Evolutionary conservation across 805 yeast species (phyloP), one percentile per base, ranked within the genome.

Genomic region (Metschnikowia gruessii): DNA sequence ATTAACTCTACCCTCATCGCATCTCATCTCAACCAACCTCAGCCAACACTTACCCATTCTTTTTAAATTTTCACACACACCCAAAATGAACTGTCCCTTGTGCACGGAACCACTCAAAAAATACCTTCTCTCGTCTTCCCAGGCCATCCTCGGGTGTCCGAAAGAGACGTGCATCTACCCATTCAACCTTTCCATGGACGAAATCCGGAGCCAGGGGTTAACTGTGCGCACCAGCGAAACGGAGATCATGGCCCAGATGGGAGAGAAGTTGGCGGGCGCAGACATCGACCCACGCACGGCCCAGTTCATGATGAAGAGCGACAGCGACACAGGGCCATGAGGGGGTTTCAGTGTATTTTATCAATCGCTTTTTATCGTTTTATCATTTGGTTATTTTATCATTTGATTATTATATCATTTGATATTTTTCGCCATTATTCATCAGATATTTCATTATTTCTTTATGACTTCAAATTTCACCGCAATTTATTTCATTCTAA

Each of bases 71-170:
- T 21, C 24, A 21, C 24, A 21, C 15, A 21, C 15, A 22, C 26
- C 4, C 19, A 19, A 11, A 12, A 63, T 61, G 64, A 40, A 45
- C 21, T 66, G 72, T 48, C 72, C 72, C 3, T 38, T 62, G 17
- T 67, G 72, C 46, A 29, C 48, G 8, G 52, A 62, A 2, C 48
- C 40, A n/a, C 49, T 66, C 16, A 51, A 38, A 28, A 63, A 60
- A 50, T 59, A 60, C 34, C 52, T 66, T 21, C 49, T 65, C 7
- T 68, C 63, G 50, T 58, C 67, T 2, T 50, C 49, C 5, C 40
- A 64, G 33, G 58, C 64, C 17, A 37, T 67, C 3, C 43, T 64
- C 15, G 52, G 64, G n/a, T 68, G 72, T 45, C 63, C 69, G 1
- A 44, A 45, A 7, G 60, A 53, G 39, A 22, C 36, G 3, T 68